Conservation (phyloP, 495 filamentous ascomycete species). For the Penicillium goetzii region DNA sequence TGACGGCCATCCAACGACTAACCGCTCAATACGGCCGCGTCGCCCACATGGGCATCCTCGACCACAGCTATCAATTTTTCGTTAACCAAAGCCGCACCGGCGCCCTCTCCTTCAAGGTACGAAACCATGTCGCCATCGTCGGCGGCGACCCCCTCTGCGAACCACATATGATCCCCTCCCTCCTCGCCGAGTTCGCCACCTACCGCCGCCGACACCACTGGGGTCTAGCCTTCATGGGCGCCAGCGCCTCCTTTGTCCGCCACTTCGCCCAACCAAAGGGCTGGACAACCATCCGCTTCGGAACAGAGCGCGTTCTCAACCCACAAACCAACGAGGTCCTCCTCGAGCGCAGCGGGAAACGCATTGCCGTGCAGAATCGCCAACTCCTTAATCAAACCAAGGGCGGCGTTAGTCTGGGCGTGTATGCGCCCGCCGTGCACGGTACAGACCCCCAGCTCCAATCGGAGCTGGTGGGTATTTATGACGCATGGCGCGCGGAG, state of each 20-base stretch:
- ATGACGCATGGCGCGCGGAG: constrained; percentile 43
- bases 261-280: constrained; percentile 28
- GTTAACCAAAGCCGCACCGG: constrained; percentile 40
- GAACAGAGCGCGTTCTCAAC: constrained; percentile 45
- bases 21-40: constrained; percentile 40
- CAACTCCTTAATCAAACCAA: constrained; percentile 42
- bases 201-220: constrained; percentile 35
- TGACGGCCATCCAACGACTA: constrained; percentile 35
- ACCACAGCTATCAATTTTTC: constrained; percentile 48
- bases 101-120: constrained; percentile 45
- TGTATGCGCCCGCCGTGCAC: constrained; percentile 38
- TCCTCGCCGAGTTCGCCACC: constrained; percentile 43
- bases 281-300: constrained; percentile 48
- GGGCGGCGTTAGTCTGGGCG: constrained; percentile 36
- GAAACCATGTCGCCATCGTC: constrained; percentile 41
- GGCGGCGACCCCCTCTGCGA: constrained; percentile 47
- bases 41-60: constrained; percentile 52
- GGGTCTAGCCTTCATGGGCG: constrained; percentile 46
- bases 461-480: constrained; percentile 37
- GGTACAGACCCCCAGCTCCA: constrained; percentile 36
- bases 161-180: constrained; percentile 18
- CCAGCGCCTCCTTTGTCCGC: constrained; percentile 33
- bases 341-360: constrained; percentile 41
- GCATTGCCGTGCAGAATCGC: constrained; percentile 41
- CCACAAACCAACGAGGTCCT: constrained; percentile 47